Conservation (phyloP, 1,284 basidiomycete genomes). For the Blastosporella zonata region DNA sequence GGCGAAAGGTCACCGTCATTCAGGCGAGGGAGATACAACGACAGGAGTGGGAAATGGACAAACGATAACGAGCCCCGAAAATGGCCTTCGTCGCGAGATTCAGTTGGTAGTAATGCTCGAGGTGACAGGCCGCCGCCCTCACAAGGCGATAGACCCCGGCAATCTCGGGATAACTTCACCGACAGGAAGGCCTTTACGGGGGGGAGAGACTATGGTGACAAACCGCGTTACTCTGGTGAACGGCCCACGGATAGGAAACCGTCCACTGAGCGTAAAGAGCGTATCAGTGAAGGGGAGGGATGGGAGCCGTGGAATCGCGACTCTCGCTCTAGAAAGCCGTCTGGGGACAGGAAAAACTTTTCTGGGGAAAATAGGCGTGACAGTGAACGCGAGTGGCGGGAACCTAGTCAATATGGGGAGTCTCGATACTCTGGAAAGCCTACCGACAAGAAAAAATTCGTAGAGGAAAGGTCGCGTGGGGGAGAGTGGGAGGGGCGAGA, state of each 20-base stretch:
- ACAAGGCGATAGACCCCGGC: neutral
- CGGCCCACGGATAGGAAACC: neutral
- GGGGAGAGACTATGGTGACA: too few relatives aligned
- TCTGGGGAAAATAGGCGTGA: neutral
- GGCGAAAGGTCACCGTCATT: neutral
- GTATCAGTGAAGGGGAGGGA: neutral
- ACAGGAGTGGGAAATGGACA: slow-evolving; percentile 13
- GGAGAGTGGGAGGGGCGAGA: neutral
- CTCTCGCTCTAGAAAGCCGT: neutral
- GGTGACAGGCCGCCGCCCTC: too few relatives aligned
- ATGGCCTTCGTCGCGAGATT: neutral
- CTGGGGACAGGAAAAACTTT: neutral
- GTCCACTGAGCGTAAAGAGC: neutral
- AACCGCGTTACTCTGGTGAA: too few relatives aligned
- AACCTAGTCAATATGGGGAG: neutral
- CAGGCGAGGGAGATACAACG: slow-evolving; percentile 2
- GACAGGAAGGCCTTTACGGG: too few relatives aligned
- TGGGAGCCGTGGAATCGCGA: neutral
- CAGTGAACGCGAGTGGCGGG: neutral
- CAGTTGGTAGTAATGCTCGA: neutral
- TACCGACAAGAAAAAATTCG: neutral
- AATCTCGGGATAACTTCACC: too few relatives aligned
- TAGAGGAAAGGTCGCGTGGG: neutral
- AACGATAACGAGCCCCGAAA: neutral
- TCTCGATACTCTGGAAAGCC: too few relatives aligned